phyloP scores from a whole-genome alignment of 2,329 filamentous ascomycete genomes.

The Aaosphaeria pasadenensis region DNA sequence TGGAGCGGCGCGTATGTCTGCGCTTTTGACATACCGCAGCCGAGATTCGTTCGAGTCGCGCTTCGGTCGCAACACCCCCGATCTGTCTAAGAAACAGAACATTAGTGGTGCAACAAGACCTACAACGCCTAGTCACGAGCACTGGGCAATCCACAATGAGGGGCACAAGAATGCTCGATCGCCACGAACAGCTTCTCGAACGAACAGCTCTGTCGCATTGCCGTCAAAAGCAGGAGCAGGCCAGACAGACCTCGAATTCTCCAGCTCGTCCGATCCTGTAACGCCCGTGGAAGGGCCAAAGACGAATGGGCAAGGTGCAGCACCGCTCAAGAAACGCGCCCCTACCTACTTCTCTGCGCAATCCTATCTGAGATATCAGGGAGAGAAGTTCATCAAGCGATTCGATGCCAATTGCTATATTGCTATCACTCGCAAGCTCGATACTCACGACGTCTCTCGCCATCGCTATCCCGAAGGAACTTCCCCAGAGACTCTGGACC shows the following conservation, averaged over 20 bases:
- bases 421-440: constrained; percentile 94
- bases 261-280: constrained; percentile 35
- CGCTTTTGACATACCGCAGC: constrained; percentile 90
- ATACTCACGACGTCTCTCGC: constrained; percentile 92
- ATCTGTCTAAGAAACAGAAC: constrained; percentile 77
- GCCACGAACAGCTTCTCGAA: constrained; percentile 37
- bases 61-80: constrained; percentile 89
- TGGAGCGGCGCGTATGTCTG: constrained; percentile 94
- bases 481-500: constrained; percentile 40
- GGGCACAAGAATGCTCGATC: constrained; percentile 49
- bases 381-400: constrained; percentile 90
- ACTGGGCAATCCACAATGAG: constrained; percentile 54
- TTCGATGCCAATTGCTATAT: constrained; percentile 99
- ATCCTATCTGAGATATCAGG: constrained; percentile 95
- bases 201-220: constrained; percentile 29
- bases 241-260: constrained; percentile 47
- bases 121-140: constrained; percentile 40
- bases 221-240: constrained; percentile 13
- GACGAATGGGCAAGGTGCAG: constrained; percentile 5
- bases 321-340: constrained; percentile 39
- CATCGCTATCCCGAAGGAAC: constrained; percentile 53
- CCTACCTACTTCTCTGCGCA: constrained; percentile 95
- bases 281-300: constrained; percentile 18
- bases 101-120: constrained; percentile 67
- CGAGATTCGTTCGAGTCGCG: constrained; percentile 95